Conservation (phyloP, 306 rosid genomes). For the Mimosa bimucronata region DNA sequence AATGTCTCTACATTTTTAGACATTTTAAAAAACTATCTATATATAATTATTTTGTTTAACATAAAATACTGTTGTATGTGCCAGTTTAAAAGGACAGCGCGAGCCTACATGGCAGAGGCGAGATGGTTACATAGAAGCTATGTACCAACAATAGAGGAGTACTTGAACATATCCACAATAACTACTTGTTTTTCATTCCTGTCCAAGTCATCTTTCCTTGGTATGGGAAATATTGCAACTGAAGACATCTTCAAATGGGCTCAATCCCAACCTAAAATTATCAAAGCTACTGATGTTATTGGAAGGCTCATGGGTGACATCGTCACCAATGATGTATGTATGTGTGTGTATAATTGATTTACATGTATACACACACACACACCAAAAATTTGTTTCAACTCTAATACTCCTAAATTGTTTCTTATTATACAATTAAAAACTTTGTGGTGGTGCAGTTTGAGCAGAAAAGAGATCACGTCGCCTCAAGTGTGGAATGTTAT, state of each 20-base stretch:
- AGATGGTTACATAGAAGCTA: background rate
- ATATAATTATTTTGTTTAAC: too few species aligned
- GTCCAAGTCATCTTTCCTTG: background rate
- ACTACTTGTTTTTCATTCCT: background rate
- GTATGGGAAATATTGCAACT: background rate
- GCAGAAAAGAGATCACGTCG: slow-evolving; percentile 5
- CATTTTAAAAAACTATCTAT: too few species aligned
- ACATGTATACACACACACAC: too few species aligned
- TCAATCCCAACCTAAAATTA: background rate
- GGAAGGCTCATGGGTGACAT: background rate
- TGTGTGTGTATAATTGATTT: background rate
- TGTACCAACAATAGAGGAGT: background rate
- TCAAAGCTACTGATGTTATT: background rate
- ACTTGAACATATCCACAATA: background rate
- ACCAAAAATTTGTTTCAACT: too few species aligned
- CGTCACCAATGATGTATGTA: background rate
- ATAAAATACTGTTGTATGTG: background rate
- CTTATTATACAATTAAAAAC: too few species aligned
- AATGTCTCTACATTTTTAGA: too few species aligned
- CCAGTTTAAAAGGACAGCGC: background rate
- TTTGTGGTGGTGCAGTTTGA: slow-evolving; percentile 8
- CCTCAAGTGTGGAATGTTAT: slow-evolving; percentile 28
- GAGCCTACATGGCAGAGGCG: background rate
- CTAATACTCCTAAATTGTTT: too few species aligned
- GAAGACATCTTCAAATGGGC: background rate